phyloP scores from a whole-genome alignment of 805 yeast species.

The Candida ascalaphidarum region DNA sequence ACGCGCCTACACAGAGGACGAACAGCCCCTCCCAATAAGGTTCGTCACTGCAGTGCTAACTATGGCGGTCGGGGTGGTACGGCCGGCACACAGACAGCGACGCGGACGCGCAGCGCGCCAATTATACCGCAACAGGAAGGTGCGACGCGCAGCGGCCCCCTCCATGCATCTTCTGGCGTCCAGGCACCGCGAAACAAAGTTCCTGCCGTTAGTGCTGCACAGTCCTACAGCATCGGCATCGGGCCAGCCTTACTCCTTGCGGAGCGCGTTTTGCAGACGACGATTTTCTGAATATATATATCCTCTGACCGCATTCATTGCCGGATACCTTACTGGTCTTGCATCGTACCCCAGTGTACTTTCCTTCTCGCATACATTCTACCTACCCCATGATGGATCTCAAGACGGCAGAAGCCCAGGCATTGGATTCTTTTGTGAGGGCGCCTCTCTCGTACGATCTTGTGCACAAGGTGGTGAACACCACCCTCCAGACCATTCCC shows the following conservation, averaged over 20 bases:
- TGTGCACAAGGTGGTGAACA: constrained; percentile 60
- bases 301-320: neutral
- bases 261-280: neutral
- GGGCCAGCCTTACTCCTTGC: neutral
- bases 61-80: too few species aligned
- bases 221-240: too few species aligned
- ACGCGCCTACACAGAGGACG: too few species aligned
- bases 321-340: constrained; percentile 1
- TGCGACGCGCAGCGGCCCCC: too few species aligned
- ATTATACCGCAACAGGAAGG: too few species aligned
- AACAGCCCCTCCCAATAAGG: too few species aligned
- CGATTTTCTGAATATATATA: neutral
- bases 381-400: constrained; percentile 9
- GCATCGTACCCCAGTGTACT: constrained; percentile 1
- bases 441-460: constrained; percentile 69
- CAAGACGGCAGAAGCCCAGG: constrained; percentile 35
- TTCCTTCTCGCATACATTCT: neutral
- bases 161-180: too few species aligned
- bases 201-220: too few species aligned
- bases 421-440: constrained; percentile 48
- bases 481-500: constrained; percentile 60
- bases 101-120: too few species aligned
- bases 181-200: too few species aligned
- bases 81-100: too few species aligned
- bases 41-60: too few species aligned